Evolutionary conservation across 2,329 filamentous ascomycete species (phyloP), one percentile per base, ranked within the genome.

Genomic region (Ilyonectria destructans): DNA sequence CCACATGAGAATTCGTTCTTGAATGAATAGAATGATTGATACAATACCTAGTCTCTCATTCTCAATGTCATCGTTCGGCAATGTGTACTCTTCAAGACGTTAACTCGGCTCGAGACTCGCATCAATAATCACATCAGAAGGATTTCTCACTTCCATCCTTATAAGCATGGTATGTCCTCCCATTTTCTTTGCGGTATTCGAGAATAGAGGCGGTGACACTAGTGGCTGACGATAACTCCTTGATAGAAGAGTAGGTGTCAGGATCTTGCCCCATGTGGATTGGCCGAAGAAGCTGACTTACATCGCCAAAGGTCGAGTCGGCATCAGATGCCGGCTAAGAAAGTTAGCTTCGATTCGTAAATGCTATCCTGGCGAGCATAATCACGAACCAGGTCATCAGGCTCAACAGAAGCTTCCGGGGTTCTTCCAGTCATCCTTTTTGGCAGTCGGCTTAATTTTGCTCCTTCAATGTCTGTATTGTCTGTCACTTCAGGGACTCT

Each of bases 51-150:
- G 40, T 23, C 63, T 59, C 7, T 61, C 63, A 23, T 49, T 66
- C 19, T 66, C 57, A 10, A n/a, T 31, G 1, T 60, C 43, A 29
- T 66, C 63, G 17, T 61, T 66, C 5, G 63, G 58, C 15, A 66
- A n/a, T 6, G 17, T 49, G 40, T 57, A 57, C 29, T 66, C 63
- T 66, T 8, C 3, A 2, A 1, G 15, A 8, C n/a, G 21, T 23
- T 4, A 49, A 12, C 4, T 49, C 8, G 23, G n/a, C n/a, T 7
- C 17, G 19, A 12, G 12, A 4, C 8, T 15, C 35, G 35, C 13
- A 13, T 3, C 2, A 23, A 21, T 23, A n/a, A 12, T 37, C 35
- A 7, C 2, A 23, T 8, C 19, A 7, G 51, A 12, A 23, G 37
- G 4, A 2, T 7, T 9, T 31, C 62, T 40, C 26, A 57, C 63